Evolutionary conservation across 106 monocot genomes (phyloP), one percentile per base, ranked within the genome.

Genomic region (Hemerocallis citrina): DNA sequence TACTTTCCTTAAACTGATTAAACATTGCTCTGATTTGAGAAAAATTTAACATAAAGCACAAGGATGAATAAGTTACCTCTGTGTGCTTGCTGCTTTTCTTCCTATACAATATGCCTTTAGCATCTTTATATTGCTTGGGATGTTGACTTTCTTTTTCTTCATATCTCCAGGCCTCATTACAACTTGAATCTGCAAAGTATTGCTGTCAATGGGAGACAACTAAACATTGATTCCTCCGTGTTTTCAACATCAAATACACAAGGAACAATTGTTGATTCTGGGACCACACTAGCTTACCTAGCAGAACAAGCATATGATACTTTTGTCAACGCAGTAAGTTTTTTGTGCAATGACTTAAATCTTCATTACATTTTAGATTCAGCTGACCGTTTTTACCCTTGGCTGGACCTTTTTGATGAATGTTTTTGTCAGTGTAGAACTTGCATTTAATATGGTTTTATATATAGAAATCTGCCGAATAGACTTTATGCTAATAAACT

Each of bases 201-300:
- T 72, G 76, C 79, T 75, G 87, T 98, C 51, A 85, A 87, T 75
- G 91, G 91, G 33, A 81, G 77, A 68, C 75, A 62, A 23, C 34
- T 98, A 29, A 8, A 76, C 62, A 77, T 98, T 62, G 91, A 91
- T 70, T 62, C 91, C 43, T 87, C 96, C 41, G 65, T 79, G 15
- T 91, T 98, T 73, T n/a, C 79, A 56, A 88, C 96, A 40, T 84
- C 96, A 75, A 72, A 36, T 43, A 84, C 73, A 42, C 87, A 81
- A 77, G 96, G 96, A 73, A 98, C 96, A 14, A 90, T 96, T 60
- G 52, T 96, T 67, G 96, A 96, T 75, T 96, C 96, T 49, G 96
- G 96, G 37, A 98, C 96, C n/a, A 98, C 96, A 50, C 69, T 98
- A 58, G 79, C 96, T 52, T 98, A 98, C 56, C 79, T 98, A 24